Evolutionary conservation across 805 yeast genomes (phyloP), one percentile per base, ranked within the genome.

Genomic region (Torulaspora gathmanii): DNA sequence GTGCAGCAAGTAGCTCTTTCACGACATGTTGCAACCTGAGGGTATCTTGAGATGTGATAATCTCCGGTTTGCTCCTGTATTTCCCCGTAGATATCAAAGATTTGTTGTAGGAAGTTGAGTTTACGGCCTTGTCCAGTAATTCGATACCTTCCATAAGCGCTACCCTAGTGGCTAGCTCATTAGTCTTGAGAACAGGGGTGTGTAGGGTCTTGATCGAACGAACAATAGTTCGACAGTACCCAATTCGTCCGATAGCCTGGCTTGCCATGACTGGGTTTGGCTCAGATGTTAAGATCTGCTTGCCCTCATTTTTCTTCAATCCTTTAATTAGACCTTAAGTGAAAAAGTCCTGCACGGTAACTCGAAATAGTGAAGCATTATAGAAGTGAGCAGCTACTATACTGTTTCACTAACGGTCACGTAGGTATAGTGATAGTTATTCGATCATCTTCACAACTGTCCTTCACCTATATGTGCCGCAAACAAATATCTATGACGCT

Each of bases 161-260:
- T 17, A 52, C 39, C 25, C 49, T 49, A 6, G 51, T 42, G 11
- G 37, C 37, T 26, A 37, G 25, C 2, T 52, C 46, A 30, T 50
- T 26, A 5, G 48, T 41, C 22, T 49, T 46, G 39, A 53, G 50
- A n/a, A 55, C 47, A 3, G 64, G 66, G 5, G 64, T 60, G 33
- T 55, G 56, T 15, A 60, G 39, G 6, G 64, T 61, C 46, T 60
- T 61, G 23, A 61, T 47, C n/a, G 52, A 25, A 25, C 57, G 50
- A 16, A 37, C 15, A 10, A 33, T 22, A n/a, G 22, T 6, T 6
- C 22, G 29, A 20, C 35, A 28, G n/a, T 5, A 17, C 12, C 29
- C 30, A 31, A 15, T 13, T 13, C 35, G 39, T 3, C 23, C 10
- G 9, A 31, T 5, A 9, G 26, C 28, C n/a, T 27, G 26, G 9